Evolutionary conservation across 2,329 filamentous ascomycete genomes (phyloP).

Genomic region (Beauveria bassiana): DNA sequence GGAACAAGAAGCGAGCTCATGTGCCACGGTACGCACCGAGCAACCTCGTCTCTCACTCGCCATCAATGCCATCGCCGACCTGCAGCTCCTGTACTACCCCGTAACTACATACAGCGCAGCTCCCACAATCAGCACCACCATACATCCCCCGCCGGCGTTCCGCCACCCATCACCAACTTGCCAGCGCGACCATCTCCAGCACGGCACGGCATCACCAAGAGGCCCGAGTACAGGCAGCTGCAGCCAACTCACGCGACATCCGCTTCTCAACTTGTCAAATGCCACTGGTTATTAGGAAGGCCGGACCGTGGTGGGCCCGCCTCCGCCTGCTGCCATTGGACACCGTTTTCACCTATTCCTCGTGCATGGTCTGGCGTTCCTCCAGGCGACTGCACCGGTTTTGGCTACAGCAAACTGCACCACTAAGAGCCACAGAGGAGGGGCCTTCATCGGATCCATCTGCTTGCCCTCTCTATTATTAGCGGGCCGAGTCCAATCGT

Average conservation of each 20-base stretch:
- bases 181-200: not conserved
- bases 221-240: not conserved
- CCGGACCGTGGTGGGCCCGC: not conserved
- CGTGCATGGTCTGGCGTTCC: not conserved
- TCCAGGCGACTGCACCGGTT: not conserved
- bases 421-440: not conserved
- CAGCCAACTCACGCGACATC: not conserved
- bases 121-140: not conserved
- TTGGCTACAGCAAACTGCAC: not conserved
- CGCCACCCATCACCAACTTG: not conserved
- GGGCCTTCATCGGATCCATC: conserved; percentile 1
- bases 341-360: conserved; percentile 11
- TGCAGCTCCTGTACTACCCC: not conserved
- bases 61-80: not conserved
- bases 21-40: not conserved
- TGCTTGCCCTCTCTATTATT: not conserved
- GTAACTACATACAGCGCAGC: not conserved
- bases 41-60: not conserved
- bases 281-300: not conserved
- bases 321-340: conserved; percentile 4
- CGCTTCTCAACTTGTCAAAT: not conserved
- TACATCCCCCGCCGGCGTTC: not conserved
- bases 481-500: conserved; percentile 2
- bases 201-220: not conserved
- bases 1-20: not conserved